These are phyloP conservation scores for Raffaelea arxii DNA, from an alignment of 2,329 filamentous ascomycete species.

Conservation along the genomic window DNA sequence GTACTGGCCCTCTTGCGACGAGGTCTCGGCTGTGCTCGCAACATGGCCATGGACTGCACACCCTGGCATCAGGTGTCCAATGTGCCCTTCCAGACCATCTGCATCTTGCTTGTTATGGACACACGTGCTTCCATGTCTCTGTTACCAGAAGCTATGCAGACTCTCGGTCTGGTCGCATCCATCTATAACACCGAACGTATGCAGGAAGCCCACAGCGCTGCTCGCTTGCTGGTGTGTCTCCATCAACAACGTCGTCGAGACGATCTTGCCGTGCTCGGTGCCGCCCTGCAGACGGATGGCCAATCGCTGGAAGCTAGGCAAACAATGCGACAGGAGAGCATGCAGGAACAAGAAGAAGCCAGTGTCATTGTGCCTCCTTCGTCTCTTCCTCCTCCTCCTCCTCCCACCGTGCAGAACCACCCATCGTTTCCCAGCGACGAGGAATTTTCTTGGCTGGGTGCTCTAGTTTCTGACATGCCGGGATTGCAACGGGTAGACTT, in stretches of 20 bases:
- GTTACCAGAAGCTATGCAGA: slow-evolving; percentile 40
- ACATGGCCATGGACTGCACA: slow-evolving; percentile 30
- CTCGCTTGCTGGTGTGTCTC: slow-evolving; percentile 41
- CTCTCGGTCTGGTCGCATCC: slow-evolving; percentile 28
- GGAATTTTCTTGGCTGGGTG: slow-evolving; percentile 32
- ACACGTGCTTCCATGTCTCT: slow-evolving; percentile 35
- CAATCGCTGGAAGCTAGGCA: too few species aligned
- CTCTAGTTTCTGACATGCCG: slow-evolving; percentile 32
- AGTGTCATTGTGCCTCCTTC: too few species aligned
- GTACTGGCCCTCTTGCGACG: slow-evolving; percentile 34
- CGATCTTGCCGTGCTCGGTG: slow-evolving; percentile 24
- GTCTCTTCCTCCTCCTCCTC: too few species aligned
- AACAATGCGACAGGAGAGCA: too few species aligned
- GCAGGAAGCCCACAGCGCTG: slow-evolving; percentile 43
- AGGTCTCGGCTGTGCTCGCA: slow-evolving; percentile 36
- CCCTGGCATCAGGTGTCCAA: slow-evolving; percentile 53
- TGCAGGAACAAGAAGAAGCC: too few species aligned
- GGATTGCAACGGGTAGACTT: slow-evolving; percentile 32
- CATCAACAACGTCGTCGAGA: slow-evolving; percentile 42
- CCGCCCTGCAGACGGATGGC: slow-evolving; percentile 21
- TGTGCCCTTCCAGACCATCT: slow-evolving; percentile 49
- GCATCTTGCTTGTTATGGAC: slow-evolving; percentile 45
- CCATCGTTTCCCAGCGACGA: slow-evolving; percentile 17
- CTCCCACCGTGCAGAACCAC: too few species aligned
- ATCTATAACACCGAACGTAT: slow-evolving; percentile 37